Conservation (phyloP, 352 stramenopile species). For the Phytophthora foliorum region DNA sequence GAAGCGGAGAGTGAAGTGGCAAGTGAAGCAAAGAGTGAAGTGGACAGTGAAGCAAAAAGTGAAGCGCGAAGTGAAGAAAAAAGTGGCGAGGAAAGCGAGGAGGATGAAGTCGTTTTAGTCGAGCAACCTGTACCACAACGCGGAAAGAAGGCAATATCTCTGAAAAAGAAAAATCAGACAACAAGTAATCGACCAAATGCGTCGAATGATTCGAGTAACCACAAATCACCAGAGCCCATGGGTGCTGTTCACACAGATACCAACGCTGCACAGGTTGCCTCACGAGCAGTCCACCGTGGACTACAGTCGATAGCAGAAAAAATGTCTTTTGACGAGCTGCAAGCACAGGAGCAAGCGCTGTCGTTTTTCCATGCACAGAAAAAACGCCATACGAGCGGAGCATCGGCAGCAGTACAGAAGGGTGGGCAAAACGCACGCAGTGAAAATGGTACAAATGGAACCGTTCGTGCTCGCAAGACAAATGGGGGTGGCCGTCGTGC, state of each 20-base stretch:
- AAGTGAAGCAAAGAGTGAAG: slow-evolving; percentile 22
- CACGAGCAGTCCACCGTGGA: slow-evolving; percentile 11
- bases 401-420: slow-evolving; percentile 21
- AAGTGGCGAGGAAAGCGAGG: slow-evolving; percentile 22
- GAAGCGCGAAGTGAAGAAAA: slow-evolving; percentile 15
- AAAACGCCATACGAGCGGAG: slow-evolving; percentile 18
- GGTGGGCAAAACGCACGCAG: neutral
- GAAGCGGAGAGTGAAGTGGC: slow-evolving; percentile 14
- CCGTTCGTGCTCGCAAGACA: slow-evolving; percentile 5
- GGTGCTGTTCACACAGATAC: neutral
- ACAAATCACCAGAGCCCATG: neutral
- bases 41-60: neutral
- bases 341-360: slow-evolving; percentile 61
- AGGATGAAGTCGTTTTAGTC: slow-evolving; percentile 12
- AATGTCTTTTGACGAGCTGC: slow-evolving; percentile 55
- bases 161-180: slow-evolving; percentile 11
- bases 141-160: slow-evolving; percentile 5
- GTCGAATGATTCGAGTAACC: slow-evolving; percentile 12
- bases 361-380: slow-evolving; percentile 52
- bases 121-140: neutral
- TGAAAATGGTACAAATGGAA: slow-evolving; percentile 6
- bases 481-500: slow-evolving; percentile 25
- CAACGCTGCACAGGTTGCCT: slow-evolving; percentile 4
- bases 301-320: slow-evolving; percentile 43
- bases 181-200: slow-evolving; percentile 1